Evolutionary conservation across 345 rosid species (phyloP).

Genomic region (Gossypium mustelinum): DNA sequence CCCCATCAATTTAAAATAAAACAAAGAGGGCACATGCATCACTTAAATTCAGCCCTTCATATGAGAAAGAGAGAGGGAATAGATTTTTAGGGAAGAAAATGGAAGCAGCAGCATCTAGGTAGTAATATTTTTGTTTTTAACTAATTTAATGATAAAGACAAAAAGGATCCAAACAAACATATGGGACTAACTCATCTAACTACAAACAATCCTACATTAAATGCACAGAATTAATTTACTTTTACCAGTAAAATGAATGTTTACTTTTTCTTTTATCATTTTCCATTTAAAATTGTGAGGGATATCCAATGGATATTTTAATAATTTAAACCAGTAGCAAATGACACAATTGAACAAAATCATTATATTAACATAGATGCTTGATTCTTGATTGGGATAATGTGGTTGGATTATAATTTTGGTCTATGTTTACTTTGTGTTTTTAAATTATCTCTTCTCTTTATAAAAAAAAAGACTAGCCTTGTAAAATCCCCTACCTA

Average conservation of each 20-base stretch:
- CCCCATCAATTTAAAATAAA: background rate
- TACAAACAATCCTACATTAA: background rate
- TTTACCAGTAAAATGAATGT: background rate
- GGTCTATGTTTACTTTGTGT: background rate
- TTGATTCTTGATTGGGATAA: background rate
- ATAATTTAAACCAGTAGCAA: too few relatives aligned
- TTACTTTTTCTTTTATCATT: too few relatives aligned
- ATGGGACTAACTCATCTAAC: background rate
- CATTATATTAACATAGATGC: background rate
- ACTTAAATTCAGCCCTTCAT: background rate
- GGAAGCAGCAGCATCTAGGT: background rate
- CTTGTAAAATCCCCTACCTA: background rate
- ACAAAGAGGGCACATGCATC: background rate
- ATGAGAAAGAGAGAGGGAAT: background rate
- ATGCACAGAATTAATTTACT: background rate
- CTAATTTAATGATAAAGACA: background rate
- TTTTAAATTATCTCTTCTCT: background rate
- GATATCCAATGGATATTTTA: too few relatives aligned
- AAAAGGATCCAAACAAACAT: slow-evolving; percentile 6
- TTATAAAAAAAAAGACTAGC: background rate
- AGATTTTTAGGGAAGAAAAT: background rate
- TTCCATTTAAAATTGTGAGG: too few relatives aligned
- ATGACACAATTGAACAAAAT: too few relatives aligned
- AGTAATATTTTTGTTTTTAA: background rate
- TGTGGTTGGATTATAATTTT: background rate